phyloP scores from a whole-genome alignment of 306 rosid genomes.

The Citrullus colocynthis region DNA sequence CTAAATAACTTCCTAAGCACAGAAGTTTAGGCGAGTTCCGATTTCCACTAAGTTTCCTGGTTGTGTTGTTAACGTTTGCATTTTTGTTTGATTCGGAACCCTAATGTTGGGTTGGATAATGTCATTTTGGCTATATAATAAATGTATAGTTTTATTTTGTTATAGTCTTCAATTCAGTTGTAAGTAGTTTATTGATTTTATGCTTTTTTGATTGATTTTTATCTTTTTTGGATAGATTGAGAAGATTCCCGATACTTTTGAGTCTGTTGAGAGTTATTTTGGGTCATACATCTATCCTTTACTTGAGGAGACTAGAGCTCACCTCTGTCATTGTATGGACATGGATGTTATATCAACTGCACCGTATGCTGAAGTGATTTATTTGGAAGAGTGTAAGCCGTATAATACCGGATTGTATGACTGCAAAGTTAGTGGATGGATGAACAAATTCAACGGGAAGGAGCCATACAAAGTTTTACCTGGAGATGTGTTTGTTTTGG shows the following conservation, averaged over 20 bases:
- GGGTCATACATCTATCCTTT: background rate
- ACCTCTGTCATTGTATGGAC: background rate
- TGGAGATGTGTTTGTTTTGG: constrained; percentile 53
- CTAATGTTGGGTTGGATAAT: too few relatives aligned
- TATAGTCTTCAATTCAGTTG: too few relatives aligned
- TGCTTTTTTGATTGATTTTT: background rate
- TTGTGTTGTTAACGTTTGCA: background rate
- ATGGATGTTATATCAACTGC: background rate
- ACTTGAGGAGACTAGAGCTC: constrained; percentile 2
- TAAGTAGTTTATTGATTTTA: too few relatives aligned
- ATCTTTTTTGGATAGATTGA: background rate
- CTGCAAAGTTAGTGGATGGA: constrained; percentile 32
- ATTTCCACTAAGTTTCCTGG: background rate
- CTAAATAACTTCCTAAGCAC: background rate
- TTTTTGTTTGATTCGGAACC: background rate
- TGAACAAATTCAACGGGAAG: constrained; percentile 39
- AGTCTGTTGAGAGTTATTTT: background rate
- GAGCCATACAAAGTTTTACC: constrained; percentile 44
- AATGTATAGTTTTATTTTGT: too few relatives aligned
- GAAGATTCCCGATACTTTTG: background rate
- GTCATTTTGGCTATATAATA: too few relatives aligned
- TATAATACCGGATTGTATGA: constrained; percentile 14
- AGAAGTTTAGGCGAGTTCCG: background rate
- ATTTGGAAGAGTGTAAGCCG: constrained; percentile 16
- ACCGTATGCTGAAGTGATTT: background rate